Evolutionary conservation across 169 alveolate species (phyloP), one percentile per base, ranked within the genome.

Genomic region (Theileria annulata): DNA sequence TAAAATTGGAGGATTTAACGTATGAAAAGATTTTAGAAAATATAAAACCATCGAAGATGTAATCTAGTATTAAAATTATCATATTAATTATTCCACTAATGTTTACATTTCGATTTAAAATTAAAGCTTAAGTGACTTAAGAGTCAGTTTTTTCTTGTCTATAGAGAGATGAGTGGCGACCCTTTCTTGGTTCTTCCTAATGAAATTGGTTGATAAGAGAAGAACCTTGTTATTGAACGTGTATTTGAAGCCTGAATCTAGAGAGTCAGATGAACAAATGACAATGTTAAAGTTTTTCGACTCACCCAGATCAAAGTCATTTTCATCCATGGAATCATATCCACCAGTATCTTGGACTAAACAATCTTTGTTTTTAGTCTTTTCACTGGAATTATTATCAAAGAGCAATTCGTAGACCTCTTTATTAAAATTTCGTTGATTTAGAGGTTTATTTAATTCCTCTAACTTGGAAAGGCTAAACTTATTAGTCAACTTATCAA

Each of bases 121-220:
- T 19, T 15, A 19, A 17, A 62, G 19, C 3, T 21, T 62, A 17
- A 62, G 71, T 3, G 71, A 62, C 48, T 0, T 62, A 47, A 6
- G 71, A 2, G 71, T 62, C 31, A 62, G 51, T 30, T 62, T 62
- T 17, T 25, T 62, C 13, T 62, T 62, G 13, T 19, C 25, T 5
- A 21, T 21, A 27, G 31, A 15, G 27, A 62, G 49, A 15, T 17
- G 8, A 2, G 37, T 62, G 5, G 71, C 71, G 19, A 62, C 71
- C 71, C 48, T 62, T 37, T 25, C 76, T 62, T 33, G 70, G 60
- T 92, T 88, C 79, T 87, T 93, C 31, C 91, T 91, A 37, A 89
- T 92, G 58, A 64, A 94, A 96, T 80, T 94, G 96, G 27, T 95
- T 86, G 33, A 95, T 97, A 84, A 92, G 95, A 48, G 95, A 82